Evolutionary conservation across 371 early-diverging fungal species (phyloP), one percentile per base, ranked within the genome.

Genomic region (Mucor irregularis): DNA sequence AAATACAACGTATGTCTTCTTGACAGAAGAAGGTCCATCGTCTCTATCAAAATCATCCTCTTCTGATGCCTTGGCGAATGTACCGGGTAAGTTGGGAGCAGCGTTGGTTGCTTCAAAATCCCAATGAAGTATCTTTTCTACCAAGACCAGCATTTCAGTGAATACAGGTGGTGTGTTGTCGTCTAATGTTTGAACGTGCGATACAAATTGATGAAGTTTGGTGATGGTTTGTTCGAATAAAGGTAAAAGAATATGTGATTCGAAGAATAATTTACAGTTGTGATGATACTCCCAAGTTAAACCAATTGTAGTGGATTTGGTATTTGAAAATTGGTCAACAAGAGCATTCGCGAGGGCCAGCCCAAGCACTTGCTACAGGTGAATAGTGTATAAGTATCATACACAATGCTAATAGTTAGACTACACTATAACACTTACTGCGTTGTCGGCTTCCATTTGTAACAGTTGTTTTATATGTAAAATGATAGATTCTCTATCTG

Each of bases 211-310:
- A 25, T 78, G 75, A 10, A 78, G 45, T 42, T 64, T 64, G 16
- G 68, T 69, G 13, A 75, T 45, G 3, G 54, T 29, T 26, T 68
- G 61, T 40, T 78, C 57, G 38, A 75, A 73, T 11, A 78, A 26
- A 4, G 62, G 56, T 24, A 65, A 57, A 11, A 75, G 35, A 13
- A 78, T 33, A 40, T 59, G 66, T 37, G 73, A 78, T 68, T 88
- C 88, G 58, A 90, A 90, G 26, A 79, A 83, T 7, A 74, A 55
- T 57, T 86, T 84, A 47, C 83, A 83, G 34, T 80, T 80, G 59
- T 85, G 69, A 60, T 90, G 88, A 49, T 84, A 85, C 50, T 87
- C 85, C 81, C 83, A 84, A 13, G 82, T 80, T 22, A 90, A 59
- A 7, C 90, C 90, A 30, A 64, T 59, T 4, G 70, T 79, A 13